Evolutionary conservation across 495 filamentous ascomycete genomes (phyloP), one percentile per base, ranked within the genome.

Genomic region (Elasticomyces elasticus): DNA sequence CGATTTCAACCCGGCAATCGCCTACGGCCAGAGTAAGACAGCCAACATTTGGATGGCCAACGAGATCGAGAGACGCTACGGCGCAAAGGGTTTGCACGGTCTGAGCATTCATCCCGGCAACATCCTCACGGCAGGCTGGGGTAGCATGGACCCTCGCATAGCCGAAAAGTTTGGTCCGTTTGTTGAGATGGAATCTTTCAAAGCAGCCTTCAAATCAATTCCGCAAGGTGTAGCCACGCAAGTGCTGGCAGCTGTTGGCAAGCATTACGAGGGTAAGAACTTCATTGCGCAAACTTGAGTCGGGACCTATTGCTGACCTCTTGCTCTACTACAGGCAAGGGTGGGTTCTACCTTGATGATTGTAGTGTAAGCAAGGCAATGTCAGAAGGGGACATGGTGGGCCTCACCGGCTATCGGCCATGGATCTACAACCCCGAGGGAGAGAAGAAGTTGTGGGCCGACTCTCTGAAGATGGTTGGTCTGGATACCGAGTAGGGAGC

Each of bases 361-460:
- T 68, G 65, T 51, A 50, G 41, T 20, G 55, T 64, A 48, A 62
- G 63, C 22, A 42, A 50, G 19, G 59, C 20, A 30, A 19, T 40
- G 23, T 43, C 38, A 35, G 64, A 55, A 12, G 60, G 52, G 31
- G 33, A 35, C 12, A 20, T n/a, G 28, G 24, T 25, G 2, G 24
- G 50, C 13, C 23, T 27, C 22, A 25, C 27, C 50, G 68, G 66
- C 22, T 71, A 69, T 58, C 68, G 54, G 3, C 37, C 49, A 12
- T 62, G 68, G 58, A 63, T 70, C 0, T 76, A 65, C 33, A 63
- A 70, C 25, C 42, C 56, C 7, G 62, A 69, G 26, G 61, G 62
- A 6, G 74, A 74, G 51, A 65, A 66, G 55, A 62, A 64, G 38
- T 55, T 76, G 19, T 78, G 74, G 73, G 65, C 65, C 55, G 71